Evolutionary conservation across 163 green algal species (phyloP).

Genomic region (Botryococcus braunii): DNA sequence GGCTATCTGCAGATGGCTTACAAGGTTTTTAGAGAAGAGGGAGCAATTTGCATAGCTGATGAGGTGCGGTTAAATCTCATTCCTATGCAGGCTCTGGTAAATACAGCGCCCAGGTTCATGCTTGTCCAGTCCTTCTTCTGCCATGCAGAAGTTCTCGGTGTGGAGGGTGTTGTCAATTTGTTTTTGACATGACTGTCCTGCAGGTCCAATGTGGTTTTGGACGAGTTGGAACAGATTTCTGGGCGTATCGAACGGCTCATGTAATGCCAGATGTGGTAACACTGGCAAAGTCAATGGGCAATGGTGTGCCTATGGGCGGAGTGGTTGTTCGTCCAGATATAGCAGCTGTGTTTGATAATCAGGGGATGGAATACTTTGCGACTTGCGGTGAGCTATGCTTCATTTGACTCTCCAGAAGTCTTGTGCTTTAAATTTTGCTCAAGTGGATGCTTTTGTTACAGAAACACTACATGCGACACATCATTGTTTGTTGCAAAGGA

Average conservation of each 20-base stretch:
- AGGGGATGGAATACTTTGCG: conserved; percentile 80
- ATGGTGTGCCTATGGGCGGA: conserved; percentile 31
- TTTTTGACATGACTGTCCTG: no score
- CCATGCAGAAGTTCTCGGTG: no score
- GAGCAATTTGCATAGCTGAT: conserved; percentile 64
- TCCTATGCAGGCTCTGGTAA: no score
- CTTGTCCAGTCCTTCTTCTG: no score
- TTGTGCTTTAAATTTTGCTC: no score
- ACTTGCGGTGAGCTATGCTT: no score
- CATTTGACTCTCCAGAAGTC: no score
- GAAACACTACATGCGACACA: not conserved
- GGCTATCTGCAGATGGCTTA: conserved; percentile 51
- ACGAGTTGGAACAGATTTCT: conserved; percentile 59
- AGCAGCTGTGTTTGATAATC: conserved; percentile 32
- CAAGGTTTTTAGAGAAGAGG: conserved; percentile 35
- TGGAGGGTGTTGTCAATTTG: no score
- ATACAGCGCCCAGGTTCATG: no score
- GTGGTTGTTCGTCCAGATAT: conserved; percentile 12
- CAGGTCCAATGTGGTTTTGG: conserved; percentile 77
- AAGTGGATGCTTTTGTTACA: no score
- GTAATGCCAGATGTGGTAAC: conserved; percentile 74
- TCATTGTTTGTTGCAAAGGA: no score
- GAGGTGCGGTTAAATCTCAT: no score
- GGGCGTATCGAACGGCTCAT: conserved; percentile 59
- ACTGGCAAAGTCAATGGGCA: conserved; percentile 73